These are phyloP conservation scores for Dicorynia guianensis DNA, from an alignment of 306 rosid species.

Conservation along the genomic window DNA sequence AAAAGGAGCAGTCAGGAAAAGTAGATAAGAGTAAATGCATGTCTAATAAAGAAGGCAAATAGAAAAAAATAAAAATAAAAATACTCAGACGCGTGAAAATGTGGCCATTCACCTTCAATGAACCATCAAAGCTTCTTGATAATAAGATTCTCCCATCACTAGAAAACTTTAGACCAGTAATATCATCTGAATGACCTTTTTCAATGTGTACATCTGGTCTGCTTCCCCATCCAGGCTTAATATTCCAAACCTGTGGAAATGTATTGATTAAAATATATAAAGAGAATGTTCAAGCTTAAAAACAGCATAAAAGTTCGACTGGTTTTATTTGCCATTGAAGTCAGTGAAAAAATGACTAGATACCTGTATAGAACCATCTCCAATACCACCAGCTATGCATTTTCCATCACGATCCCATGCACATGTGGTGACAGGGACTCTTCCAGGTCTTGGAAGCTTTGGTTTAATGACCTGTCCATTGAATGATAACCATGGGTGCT, in stretches of 20 bases:
- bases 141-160: slow-evolving; percentile 72
- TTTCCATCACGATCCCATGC: slow-evolving; percentile 91
- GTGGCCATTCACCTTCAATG: slow-evolving; percentile 67
- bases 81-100: not conserved
- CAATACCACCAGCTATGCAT: slow-evolving; percentile 90
- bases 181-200: slow-evolving; percentile 80
- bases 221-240: slow-evolving; percentile 98
- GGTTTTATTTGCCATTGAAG: slow-evolving; percentile 16
- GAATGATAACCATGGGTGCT: slow-evolving; percentile 35
- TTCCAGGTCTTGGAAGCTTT: slow-evolving; percentile 89
- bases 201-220: slow-evolving; percentile 81
- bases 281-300: slow-evolving; percentile 24
- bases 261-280: slow-evolving; percentile 34
- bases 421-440: slow-evolving; percentile 92
- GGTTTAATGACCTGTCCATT: slow-evolving; percentile 87
- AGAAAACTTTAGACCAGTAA: slow-evolving; percentile 81
- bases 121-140: slow-evolving; percentile 88
- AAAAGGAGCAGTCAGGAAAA: slow-evolving; percentile 29
- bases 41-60: slow-evolving; percentile 27
- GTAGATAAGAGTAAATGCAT: not conserved
- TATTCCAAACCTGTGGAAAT: slow-evolving; percentile 76
- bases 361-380: slow-evolving; percentile 98
- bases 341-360: not conserved
- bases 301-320: slow-evolving; percentile 4
- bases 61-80: no score